Evolutionary conservation across 495 filamentous ascomycete genomes (phyloP).

Genomic region (Xylaria venustula): DNA sequence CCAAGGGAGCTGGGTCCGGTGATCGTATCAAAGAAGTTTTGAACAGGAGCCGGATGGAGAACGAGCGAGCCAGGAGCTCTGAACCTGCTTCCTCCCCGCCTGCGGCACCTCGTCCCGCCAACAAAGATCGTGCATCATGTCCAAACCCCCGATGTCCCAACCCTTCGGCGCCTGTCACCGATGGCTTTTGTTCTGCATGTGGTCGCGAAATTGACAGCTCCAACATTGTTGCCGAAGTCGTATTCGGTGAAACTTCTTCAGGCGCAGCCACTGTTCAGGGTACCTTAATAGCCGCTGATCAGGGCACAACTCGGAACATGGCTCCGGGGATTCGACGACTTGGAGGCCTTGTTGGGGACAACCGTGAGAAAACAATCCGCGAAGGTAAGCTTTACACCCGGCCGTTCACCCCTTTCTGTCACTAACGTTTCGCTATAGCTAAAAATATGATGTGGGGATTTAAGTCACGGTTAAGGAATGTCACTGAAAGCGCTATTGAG

Average conservation of each 20-base stretch:
- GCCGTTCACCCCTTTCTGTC: background rate
- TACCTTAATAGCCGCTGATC: slow-evolving; percentile 78
- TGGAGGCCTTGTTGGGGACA: slow-evolving; percentile 41
- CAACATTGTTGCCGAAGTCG: slow-evolving; percentile 87
- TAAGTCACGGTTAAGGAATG: slow-evolving; percentile 44
- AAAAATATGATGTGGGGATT: slow-evolving; percentile 44
- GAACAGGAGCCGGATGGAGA: slow-evolving; percentile 26
- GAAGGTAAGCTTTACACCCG: slow-evolving; percentile 47
- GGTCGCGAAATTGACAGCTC: slow-evolving; percentile 76
- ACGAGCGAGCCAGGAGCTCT: slow-evolving; percentile 21
- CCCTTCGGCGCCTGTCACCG: slow-evolving; percentile 35
- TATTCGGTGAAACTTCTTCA: slow-evolving; percentile 77
- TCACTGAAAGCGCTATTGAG: slow-evolving; percentile 59
- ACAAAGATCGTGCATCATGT: slow-evolving; percentile 23
- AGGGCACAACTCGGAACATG: slow-evolving; percentile 51
- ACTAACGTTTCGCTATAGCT: slow-evolving; percentile 21
- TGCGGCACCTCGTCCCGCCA: slow-evolving; percentile 3
- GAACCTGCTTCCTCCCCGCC: slow-evolving; percentile 13
- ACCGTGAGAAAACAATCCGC: slow-evolving; percentile 68
- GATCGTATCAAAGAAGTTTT: slow-evolving; percentile 30
- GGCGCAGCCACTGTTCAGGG: slow-evolving; percentile 93
- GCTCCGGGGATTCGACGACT: slow-evolving; percentile 49
- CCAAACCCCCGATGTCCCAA: slow-evolving; percentile 31
- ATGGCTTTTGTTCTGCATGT: slow-evolving; percentile 74
- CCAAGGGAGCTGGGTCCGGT: slow-evolving; percentile 17